A percentile compares a stretch with the other conserved stretches of the same genome.
phyloP scores from a whole-genome alignment of 495 filamentous ascomycete species.

The Physcia stellaris region DNA sequence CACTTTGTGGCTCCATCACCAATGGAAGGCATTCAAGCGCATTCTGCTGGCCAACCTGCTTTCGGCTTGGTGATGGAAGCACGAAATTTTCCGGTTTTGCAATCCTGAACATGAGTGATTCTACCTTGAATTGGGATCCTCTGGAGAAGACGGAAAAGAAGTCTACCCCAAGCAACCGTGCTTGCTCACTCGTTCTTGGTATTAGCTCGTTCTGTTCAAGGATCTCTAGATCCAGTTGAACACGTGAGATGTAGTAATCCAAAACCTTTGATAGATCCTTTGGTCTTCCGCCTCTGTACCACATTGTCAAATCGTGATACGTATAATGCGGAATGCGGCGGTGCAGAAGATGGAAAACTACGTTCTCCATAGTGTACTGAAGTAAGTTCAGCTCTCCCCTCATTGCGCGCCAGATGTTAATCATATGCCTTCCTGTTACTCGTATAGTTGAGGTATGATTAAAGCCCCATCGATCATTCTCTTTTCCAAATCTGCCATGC shows the following conservation, averaged over 20 bases:
- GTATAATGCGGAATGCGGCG: conserved; percentile 84
- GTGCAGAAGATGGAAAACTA: conserved; percentile 84
- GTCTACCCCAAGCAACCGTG: conserved; percentile 82
- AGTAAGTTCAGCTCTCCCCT: conserved; percentile 74
- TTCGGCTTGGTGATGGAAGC: conserved; percentile 73
- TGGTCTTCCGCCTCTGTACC: conserved; percentile 57
- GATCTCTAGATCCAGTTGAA: conserved; percentile 78
- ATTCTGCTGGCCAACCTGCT: conserved; percentile 89
- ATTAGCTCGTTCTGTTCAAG: conserved; percentile 84
- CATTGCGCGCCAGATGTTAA: conserved; percentile 98
- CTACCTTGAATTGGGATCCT: conserved; percentile 95
- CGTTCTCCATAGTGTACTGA: conserved; percentile 95
- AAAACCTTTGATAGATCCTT: conserved; percentile 61
- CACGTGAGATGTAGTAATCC: conserved; percentile 62
- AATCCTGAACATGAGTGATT: conserved; percentile 96
- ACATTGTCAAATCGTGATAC: conserved; percentile 61
- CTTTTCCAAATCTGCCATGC: conserved; percentile 69
- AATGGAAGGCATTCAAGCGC: conserved; percentile 88
- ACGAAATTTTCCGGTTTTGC: conserved; percentile 95
- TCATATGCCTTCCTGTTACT: conserved; percentile 84
- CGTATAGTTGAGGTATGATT: conserved; percentile 76
- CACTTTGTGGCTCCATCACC: conserved; percentile 95
- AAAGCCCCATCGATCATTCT: conserved; percentile 83
- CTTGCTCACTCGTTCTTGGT: conserved; percentile 84
- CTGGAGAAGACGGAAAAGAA: conserved; percentile 91